phyloP scores from a whole-genome alignment of 1,284 basidiomycete species.

The Ceratobasidium sp. region DNA sequence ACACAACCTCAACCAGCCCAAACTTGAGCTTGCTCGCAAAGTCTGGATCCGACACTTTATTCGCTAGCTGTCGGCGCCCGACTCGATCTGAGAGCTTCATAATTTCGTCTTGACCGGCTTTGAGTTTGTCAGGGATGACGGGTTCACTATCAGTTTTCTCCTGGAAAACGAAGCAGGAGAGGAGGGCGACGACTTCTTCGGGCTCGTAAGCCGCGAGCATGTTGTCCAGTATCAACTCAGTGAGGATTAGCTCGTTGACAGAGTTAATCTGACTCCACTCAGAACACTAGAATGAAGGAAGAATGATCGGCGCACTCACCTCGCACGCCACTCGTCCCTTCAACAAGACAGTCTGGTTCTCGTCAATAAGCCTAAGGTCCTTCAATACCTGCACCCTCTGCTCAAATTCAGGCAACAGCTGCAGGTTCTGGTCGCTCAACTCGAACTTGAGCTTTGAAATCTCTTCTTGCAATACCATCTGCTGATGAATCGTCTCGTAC shows the following conservation, averaged over 20 bases:
- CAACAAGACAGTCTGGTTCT: slow-evolving; percentile 92
- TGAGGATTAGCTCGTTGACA: slow-evolving; percentile 95
- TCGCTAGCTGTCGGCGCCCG: slow-evolving; percentile 79
- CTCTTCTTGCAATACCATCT: slow-evolving; percentile 78
- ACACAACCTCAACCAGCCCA: slow-evolving; percentile 94
- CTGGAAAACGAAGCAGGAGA: slow-evolving; percentile 97
- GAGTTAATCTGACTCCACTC: slow-evolving; percentile 81
- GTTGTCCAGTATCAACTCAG: slow-evolving; percentile 98
- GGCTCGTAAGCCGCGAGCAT: slow-evolving; percentile 92
- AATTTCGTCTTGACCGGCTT: slow-evolving; percentile 85
- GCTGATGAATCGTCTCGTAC: slow-evolving; percentile 82
- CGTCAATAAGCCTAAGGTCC: slow-evolving; percentile 91
- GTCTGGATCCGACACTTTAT: slow-evolving; percentile 84
- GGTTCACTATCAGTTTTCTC: slow-evolving; percentile 96
- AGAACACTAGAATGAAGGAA: slow-evolving; percentile 8
- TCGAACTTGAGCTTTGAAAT: slow-evolving; percentile 82
- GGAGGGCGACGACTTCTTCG: slow-evolving; percentile 91
- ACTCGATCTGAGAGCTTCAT: slow-evolving; percentile 87
- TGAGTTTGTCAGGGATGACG: slow-evolving; percentile 79
- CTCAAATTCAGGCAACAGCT: slow-evolving; percentile 97
- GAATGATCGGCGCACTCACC: slow-evolving; percentile 60
- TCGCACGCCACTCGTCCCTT: slow-evolving; percentile 99
- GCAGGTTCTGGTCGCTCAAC: slow-evolving; percentile 96
- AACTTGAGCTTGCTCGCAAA: slow-evolving; percentile 83
- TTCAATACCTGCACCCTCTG: slow-evolving; percentile 93